Base-by-base conservation (phyloP, 495 filamentous ascomycete species). In the Penicillium herquei region DNA sequence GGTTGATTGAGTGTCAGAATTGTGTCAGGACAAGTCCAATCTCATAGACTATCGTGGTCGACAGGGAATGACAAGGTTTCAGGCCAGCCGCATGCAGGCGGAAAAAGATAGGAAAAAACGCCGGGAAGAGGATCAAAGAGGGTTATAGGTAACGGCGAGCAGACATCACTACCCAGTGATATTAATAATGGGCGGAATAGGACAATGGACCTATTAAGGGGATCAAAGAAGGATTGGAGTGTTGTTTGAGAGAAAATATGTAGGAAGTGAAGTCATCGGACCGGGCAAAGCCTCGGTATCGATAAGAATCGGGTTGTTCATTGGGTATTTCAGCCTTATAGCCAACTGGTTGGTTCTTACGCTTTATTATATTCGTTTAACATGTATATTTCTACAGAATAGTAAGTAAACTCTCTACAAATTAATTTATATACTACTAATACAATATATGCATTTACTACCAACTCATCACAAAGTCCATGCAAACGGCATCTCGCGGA, bases 401-500 rank as follows among this genome's bases (percentile, higher is more conserved):
- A 26, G 4, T 26, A 26, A 26, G 4, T 1, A 26, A 26, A 26
- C 21, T 26, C 21, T 26, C 21, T 26, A 26, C 4, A 26, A 26
- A 26, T 26, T 26, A 26, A 26, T 26, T 26, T 4, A 26, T 2
- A 26, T 26, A 26, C 21, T n/a, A n/a, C 21, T 26, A 1, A 26
- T 26, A 26, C n/a, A 17, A 21, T 49, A 14, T 31, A 40, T 2
- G 11, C 8, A 6, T 46, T n/a, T 46, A 46, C 43, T 46, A 26
- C 4, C 21, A 26, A 26, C 21, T 26, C 21, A 26, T 26, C 21
- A 26, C 21, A 26, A 26, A 26, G 21, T 26, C 4, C 21, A 26
- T 26, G 21, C 21, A 26, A 30, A 59, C 65, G 59, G 62, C 54
- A 67, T 40, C 53, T 51, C 54, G 52, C 65, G 65, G 65, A 65